Evolutionary conservation across 768 basidiomycete genomes (phyloP).

Genomic region (Collybia nuda): DNA sequence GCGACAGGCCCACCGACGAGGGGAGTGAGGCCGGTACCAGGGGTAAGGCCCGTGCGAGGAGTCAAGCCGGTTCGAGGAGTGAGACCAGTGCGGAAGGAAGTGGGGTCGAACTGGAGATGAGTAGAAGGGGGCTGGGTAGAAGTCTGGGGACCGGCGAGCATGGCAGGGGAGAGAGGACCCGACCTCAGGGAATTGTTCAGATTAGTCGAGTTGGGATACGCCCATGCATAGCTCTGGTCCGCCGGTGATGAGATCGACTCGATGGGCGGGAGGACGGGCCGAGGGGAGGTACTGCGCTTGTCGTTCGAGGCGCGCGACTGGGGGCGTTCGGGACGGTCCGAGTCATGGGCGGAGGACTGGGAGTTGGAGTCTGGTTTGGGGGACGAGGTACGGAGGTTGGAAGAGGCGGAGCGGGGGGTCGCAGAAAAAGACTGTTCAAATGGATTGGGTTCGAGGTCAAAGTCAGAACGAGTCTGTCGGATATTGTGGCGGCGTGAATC

Average conservation of each 20-base stretch:
- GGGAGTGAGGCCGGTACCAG: constrained; percentile 74
- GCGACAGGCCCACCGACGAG: constrained; percentile 71
- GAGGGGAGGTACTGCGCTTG: constrained; percentile 40
- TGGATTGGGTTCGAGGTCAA: constrained; percentile 84
- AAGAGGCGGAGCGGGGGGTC: constrained; percentile 37
- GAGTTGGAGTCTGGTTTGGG: constrained; percentile 31
- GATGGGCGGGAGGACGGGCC: constrained; percentile 81
- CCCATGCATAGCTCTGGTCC: constrained; percentile 69
- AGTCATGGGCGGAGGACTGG: constrained; percentile 24
- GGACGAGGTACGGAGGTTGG: constrained; percentile 45
- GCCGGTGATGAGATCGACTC: constrained; percentile 75
- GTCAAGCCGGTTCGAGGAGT: constrained; percentile 88
- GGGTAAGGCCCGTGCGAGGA: constrained; percentile 81
- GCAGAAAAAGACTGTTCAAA: constrained; percentile 92
- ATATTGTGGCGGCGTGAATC: constrained; percentile 1
- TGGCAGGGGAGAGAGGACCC: constrained; percentile 93
- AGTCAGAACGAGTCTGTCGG: constrained; percentile 60
- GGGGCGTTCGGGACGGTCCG: constrained; percentile 21
- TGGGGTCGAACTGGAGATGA: constrained; percentile 64
- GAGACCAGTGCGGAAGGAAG: constrained; percentile 80
- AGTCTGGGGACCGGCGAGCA: constrained; percentile 86
- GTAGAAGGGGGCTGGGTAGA: constrained; percentile 28
- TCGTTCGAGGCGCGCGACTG: constrained; percentile 28
- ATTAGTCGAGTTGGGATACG: constrained; percentile 50
- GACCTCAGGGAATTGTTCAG: constrained; percentile 81